These are phyloP conservation scores for Dissophora ornata DNA, from an alignment of 192 early-diverging fungal genomes.

Conservation along the genomic window DNA sequence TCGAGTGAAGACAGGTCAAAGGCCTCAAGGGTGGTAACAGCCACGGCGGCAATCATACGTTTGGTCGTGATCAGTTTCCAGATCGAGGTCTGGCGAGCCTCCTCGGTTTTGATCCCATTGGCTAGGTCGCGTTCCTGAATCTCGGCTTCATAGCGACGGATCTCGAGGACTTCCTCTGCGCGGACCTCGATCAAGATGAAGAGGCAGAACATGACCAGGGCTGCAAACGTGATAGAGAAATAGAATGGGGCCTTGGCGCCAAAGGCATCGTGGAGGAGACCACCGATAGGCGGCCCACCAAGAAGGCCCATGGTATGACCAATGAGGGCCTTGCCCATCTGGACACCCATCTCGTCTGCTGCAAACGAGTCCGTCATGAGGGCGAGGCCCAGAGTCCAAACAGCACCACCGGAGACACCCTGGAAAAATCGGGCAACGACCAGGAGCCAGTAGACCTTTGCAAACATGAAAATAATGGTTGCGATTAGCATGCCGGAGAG, in stretches of 20 bases:
- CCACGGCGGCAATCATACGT: slow-evolving; percentile 50
- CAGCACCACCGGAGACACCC: slow-evolving; percentile 78
- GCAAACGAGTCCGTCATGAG: slow-evolving; percentile 78
- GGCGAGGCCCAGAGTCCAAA: slow-evolving; percentile 76
- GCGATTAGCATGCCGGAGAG: slow-evolving; percentile 70
- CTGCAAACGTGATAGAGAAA: slow-evolving; percentile 71
- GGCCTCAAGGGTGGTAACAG: slow-evolving; percentile 28
- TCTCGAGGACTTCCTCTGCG: slow-evolving; percentile 27
- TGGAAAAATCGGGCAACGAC: slow-evolving; percentile 77
- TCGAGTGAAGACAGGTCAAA: slow-evolving; percentile 57
- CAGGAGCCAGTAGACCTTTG: slow-evolving; percentile 72
- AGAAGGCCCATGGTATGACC: slow-evolving; percentile 76
- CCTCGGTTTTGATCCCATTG: slow-evolving; percentile 5
- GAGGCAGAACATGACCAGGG: slow-evolving; percentile 66
- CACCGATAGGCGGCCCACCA: slow-evolving; percentile 76
- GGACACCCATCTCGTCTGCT: slow-evolving; percentile 66
- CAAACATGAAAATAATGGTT: slow-evolving; percentile 71
- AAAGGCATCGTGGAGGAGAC: slow-evolving; percentile 70
- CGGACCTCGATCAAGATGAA: slow-evolving; percentile 68
- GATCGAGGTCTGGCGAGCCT: slow-evolving; percentile 38
- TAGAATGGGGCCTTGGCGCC: slow-evolving; percentile 75
- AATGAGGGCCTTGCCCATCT: slow-evolving; percentile 76
- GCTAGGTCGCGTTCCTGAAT: slow-evolving; percentile 29
- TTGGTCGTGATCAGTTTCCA: slow-evolving; percentile 55
- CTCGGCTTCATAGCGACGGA: slow-evolving; percentile 30